phyloP scores from a whole-genome alignment of 306 rosid species.

The Prosopis cineraria region DNA sequence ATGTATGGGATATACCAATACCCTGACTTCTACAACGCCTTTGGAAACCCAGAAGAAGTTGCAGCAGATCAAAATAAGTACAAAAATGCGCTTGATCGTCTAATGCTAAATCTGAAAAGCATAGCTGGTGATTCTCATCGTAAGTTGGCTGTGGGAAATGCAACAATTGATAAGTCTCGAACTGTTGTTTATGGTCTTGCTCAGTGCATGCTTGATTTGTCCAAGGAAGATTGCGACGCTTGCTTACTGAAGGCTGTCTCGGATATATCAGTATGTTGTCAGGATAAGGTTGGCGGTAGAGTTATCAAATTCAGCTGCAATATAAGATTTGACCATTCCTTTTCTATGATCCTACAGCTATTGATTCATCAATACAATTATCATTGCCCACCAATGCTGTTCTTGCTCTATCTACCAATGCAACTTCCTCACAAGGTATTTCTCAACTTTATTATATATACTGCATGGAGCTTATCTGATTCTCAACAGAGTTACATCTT shows the following conservation, averaged over 20 bases:
- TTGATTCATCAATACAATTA: neutral
- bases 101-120: neutral
- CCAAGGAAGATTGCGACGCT: neutral
- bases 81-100: neutral
- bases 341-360: neutral
- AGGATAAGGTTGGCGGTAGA: neutral
- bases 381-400: neutral
- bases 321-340: neutral
- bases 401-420: neutral
- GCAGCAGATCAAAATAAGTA: neutral
- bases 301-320: constrained; percentile 34
- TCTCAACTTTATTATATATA: too few relatives aligned
- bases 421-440: too few relatives aligned
- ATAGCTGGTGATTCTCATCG: neutral
- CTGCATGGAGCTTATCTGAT: too few relatives aligned
- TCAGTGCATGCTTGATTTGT: constrained; percentile 39
- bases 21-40: too few relatives aligned
- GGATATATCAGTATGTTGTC: neutral
- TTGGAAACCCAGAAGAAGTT: neutral
- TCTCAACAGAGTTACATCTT: too few relatives aligned
- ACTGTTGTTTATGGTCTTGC: constrained; percentile 12
- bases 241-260: neutral
- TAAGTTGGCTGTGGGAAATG: neutral
- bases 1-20: neutral
- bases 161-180: neutral